Conservation (phyloP, 2,329 filamentous ascomycete species). For the Seiridium cupressi region DNA sequence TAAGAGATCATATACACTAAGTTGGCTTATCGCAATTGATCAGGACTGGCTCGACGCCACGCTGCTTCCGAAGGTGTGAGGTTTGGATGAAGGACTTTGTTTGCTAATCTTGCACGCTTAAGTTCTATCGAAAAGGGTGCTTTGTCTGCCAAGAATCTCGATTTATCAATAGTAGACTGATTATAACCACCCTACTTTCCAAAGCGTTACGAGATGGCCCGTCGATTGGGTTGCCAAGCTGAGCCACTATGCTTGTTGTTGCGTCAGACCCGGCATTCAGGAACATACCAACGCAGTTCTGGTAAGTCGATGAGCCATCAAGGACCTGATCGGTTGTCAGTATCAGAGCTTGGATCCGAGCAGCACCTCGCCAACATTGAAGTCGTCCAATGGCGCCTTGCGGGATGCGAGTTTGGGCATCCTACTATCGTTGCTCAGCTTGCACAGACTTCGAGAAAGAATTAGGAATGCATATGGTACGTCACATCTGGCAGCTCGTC, state of each 20-base stretch:
- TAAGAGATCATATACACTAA: not conserved
- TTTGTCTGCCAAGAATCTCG: not conserved
- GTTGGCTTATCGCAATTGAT: no score
- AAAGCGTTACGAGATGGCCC: not conserved
- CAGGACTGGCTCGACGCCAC: no score
- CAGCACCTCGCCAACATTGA: not conserved
- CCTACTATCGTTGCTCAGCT: not conserved
- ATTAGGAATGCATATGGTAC: not conserved
- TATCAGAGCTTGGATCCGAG: not conserved
- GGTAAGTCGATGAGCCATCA: not conserved
- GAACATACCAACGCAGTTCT: not conserved
- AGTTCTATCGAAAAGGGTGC: not conserved
- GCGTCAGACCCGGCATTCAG: no score
- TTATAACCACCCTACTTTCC: not conserved
- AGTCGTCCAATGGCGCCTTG: not conserved
- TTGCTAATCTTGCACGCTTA: no score
- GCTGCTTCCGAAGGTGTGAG: no score
- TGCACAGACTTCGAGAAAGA: not conserved
- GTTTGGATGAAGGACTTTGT: no score
- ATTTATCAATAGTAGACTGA: not conserved
- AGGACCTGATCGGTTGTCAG: not conserved
- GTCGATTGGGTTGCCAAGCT: not conserved
- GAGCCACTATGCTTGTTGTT: no score
- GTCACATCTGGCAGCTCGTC: not conserved
- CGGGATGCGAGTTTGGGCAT: not conserved